Evolutionary conservation across 208 protist species (phyloP).

Genomic region (Trypanosoma cruzi): DNA sequence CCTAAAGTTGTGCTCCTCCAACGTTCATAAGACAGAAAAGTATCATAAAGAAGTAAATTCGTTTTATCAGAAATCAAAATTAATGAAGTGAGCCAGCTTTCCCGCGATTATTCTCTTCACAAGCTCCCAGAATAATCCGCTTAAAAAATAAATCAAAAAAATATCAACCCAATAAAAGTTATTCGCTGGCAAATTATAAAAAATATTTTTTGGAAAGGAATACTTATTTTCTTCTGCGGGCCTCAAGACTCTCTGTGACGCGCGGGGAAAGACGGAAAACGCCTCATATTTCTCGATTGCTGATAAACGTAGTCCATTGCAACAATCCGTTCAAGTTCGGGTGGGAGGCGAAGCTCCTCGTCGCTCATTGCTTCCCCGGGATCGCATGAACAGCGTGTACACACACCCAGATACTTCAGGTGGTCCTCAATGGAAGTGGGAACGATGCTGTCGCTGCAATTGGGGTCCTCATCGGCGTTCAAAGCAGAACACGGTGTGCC

Average conservation of each 20-base stretch:
- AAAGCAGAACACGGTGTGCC: neutral
- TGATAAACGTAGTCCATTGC: neutral
- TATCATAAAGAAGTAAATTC: too few species aligned
- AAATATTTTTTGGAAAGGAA: too few species aligned
- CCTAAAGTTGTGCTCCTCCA: too few species aligned
- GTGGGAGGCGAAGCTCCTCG: neutral
- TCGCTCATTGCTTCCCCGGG: neutral
- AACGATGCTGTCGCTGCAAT: conserved; percentile 54
- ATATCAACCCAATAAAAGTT: too few species aligned
- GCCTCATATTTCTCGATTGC: neutral
- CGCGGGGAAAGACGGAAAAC: neutral
- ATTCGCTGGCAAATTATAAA: too few species aligned
- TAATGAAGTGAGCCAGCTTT: too few species aligned
- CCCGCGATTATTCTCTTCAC: too few species aligned
- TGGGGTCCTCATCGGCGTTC: conserved; percentile 34
- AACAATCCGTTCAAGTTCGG: neutral
- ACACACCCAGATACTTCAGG: conserved; percentile 55
- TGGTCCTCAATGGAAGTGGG: conserved; percentile 43
- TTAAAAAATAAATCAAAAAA: too few species aligned
- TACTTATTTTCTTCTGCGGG: too few species aligned
- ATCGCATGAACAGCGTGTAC: conserved; percentile 44
- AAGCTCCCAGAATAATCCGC: too few species aligned
- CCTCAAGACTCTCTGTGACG: neutral
- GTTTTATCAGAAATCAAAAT: too few species aligned
- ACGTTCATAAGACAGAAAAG: too few species aligned